Conservation (phyloP, 306 rosid genomes). For the Prunus campanulata region DNA sequence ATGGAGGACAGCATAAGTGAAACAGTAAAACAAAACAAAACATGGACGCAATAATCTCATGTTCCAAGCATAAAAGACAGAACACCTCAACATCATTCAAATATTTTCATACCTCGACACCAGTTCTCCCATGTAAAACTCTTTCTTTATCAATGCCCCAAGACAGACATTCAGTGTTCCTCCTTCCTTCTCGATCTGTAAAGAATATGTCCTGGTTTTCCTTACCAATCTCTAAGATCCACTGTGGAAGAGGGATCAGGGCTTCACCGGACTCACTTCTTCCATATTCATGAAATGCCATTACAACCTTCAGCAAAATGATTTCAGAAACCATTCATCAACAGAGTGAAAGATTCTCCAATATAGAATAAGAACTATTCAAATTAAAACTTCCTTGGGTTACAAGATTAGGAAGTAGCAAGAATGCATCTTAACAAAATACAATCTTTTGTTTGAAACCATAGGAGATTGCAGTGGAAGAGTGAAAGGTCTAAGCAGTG, state of each 20-base stretch:
- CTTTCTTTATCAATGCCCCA: conserved; percentile 96
- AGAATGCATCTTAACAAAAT: conserved; percentile 18
- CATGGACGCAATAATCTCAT: background rate
- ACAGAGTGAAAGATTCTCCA: conserved; percentile 22
- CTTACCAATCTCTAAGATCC: conserved; percentile 92
- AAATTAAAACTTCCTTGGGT: background rate
- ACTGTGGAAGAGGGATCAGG: conserved; percentile 74
- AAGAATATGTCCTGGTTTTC: conserved; percentile 87
- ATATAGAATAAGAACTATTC: background rate
- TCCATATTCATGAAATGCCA: conserved; percentile 92
- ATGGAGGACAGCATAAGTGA: background rate
- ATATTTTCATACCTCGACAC: conserved; percentile 70
- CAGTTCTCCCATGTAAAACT: conserved; percentile 92
- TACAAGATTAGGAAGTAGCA: background rate
- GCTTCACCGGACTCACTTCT: conserved; percentile 67
- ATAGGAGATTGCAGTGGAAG: background rate
- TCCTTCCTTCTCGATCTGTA: conserved; percentile 95
- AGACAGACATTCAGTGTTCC: conserved; percentile 86
- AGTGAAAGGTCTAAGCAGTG: background rate
- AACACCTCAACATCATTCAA: background rate
- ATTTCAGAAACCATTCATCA: conserved; percentile 30
- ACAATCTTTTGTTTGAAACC: background rate
- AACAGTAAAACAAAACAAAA: background rate
- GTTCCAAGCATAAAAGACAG: conserved; percentile 3
- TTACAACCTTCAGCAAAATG: conserved; percentile 68